Base-by-base conservation (phyloP, 2,329 filamentous ascomycete species). In the Dothiorella sarmentorum region DNA sequence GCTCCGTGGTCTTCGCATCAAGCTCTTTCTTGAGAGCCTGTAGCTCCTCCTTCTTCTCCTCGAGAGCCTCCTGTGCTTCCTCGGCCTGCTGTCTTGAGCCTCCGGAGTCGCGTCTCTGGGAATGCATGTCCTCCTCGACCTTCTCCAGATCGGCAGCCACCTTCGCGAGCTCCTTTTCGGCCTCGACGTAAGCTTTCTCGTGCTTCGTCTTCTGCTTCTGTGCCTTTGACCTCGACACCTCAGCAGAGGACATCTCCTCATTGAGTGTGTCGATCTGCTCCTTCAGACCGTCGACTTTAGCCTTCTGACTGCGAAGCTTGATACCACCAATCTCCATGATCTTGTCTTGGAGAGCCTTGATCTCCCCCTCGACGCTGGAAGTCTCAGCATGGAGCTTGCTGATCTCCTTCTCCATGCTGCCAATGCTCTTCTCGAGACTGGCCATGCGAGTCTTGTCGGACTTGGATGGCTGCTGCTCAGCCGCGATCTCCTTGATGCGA, bases 281-380 rank as follows among this genome's bases (percentile, higher is more conserved):
- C 71, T 95, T 96, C 63, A 95, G 78, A 6, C 86, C 83, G 70
- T 97, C 93, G 31, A 99, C 91, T 78, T 89, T 95, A 61, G 90
- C 86, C 66, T 94, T 92, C 71, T 99, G 93, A 17, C 87, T 84
- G 58, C 94, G 87, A 17, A 99, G 85, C 75, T 90, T 91, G 68
- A 97, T 91, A 74, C 94, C 94, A 69, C 94, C 94, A 63, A 96
- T 88, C 73, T 97, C 88, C 94, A 99, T 97, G 68, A 99, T 99
- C 79, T 92, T 96, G 80, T 94, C 88, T 71, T 99, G 93, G 1
- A 99, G 80, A 18, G 82, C 82, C 75, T 96, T 93, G 75, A 99
- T 97, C 73, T 97, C 94, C 24, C 87, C 86, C 71, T 99, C 94
- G 7, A 96, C 86, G 44, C 87, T 94, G 1, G 89, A 85, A n/a